phyloP scores from a whole-genome alignment of 192 early-diverging fungal species.

The Coemansia erecta region DNA sequence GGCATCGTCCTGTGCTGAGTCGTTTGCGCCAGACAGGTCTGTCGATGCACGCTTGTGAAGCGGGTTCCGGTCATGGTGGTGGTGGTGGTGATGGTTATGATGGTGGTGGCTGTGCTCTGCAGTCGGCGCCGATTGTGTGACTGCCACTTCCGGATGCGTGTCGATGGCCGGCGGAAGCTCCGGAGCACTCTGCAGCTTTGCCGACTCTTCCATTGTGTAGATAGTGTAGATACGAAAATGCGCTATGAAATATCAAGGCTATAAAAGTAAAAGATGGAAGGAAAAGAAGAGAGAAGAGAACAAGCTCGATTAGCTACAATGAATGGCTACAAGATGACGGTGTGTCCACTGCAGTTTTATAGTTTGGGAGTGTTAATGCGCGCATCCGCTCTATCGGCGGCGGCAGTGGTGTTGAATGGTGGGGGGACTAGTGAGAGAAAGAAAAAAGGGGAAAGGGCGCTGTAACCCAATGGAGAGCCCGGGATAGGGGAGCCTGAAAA shows the following conservation, averaged over 20 bases:
- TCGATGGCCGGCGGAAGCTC: not conserved
- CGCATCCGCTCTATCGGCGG: not conserved
- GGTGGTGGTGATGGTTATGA: not conserved
- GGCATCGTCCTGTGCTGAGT: not conserved
- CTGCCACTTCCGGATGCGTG: not conserved
- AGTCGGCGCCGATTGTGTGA: not conserved
- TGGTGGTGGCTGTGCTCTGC: not conserved
- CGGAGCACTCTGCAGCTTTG: no score
- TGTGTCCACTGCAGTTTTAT: no score
- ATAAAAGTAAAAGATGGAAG: not conserved
- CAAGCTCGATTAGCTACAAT: not conserved
- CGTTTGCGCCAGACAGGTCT: not conserved
- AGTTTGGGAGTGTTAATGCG: not conserved
- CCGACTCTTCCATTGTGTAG: not conserved
- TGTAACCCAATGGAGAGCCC: not conserved
- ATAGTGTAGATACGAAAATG: not conserved
- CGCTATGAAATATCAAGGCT: not conserved
- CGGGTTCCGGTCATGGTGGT: conserved; percentile 3
- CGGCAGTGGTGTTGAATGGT: not conserved
- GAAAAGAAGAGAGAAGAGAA: no score
- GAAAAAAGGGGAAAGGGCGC: not conserved
- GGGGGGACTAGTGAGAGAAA: not conserved
- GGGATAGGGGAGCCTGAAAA: not conserved
- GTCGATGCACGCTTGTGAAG: not conserved
- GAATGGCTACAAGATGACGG: not conserved